Evolutionary conservation across 139 green algal species (phyloP).

Genomic region (Chlorella sp.): DNA sequence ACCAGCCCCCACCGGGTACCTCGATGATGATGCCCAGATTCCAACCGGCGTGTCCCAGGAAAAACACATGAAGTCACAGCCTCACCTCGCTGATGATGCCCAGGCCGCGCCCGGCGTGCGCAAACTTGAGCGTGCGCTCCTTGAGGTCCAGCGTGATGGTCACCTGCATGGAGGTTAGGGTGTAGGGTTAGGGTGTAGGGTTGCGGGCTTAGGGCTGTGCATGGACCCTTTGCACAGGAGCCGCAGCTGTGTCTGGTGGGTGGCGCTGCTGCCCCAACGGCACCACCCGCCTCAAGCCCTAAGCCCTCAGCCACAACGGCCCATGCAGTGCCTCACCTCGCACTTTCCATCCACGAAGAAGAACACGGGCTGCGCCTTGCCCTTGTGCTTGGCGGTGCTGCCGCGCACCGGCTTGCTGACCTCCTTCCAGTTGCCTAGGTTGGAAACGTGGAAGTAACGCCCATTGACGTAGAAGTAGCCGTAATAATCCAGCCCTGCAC

Average conservation of each 20-base stretch:
- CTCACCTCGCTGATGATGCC: constrained; percentile 48
- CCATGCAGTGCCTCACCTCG: constrained; percentile 38
- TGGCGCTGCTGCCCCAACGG: too few relatives aligned
- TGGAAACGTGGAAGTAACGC: constrained; percentile 54
- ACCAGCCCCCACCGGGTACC: too few relatives aligned
- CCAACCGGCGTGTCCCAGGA: too few relatives aligned
- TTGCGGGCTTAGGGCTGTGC: too few relatives aligned
- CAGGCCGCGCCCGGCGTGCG: constrained; percentile 37
- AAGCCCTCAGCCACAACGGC: too few relatives aligned
- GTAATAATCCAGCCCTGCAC: constrained; percentile 52
- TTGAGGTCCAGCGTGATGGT: constrained; percentile 39
- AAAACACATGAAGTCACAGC: too few relatives aligned
- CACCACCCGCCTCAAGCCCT: too few relatives aligned
- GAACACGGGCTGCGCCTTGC: constrained; percentile 46
- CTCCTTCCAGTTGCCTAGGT: constrained; percentile 45
- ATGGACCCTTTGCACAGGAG: too few relatives aligned
- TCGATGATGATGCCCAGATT: too few relatives aligned
- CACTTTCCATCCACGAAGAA: constrained; percentile 43
- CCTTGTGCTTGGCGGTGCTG: constrained; percentile 46
- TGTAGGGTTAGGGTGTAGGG: too few relatives aligned
- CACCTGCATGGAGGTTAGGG: too few relatives aligned
- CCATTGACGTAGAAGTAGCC: constrained; percentile 63
- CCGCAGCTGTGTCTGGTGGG: too few relatives aligned
- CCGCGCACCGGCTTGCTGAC: constrained; percentile 43
- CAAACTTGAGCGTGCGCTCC: constrained; percentile 53